Conservation (phyloP, 768 basidiomycete species). For the Trametes cubensis region DNA sequence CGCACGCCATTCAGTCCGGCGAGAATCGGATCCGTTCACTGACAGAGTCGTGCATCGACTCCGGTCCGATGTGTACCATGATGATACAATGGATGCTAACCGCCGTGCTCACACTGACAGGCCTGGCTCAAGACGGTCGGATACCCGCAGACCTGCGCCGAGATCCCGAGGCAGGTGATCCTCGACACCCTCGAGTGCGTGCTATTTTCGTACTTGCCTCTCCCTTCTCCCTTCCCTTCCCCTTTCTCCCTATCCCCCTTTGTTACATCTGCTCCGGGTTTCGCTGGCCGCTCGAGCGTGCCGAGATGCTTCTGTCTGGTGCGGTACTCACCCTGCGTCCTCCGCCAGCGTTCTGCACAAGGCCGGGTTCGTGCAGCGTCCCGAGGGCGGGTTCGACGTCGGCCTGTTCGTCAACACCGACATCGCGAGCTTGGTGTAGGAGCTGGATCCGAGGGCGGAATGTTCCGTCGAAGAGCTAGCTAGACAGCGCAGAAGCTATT, state of each 20-base stretch:
- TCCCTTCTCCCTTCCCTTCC: neutral
- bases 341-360: constrained; percentile 64
- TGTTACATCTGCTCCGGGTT: neutral
- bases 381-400: constrained; percentile 58
- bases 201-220: neutral
- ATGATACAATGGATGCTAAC: neutral
- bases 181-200: constrained; percentile 69
- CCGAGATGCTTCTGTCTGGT: constrained; percentile 2
- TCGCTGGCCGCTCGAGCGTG: no score
- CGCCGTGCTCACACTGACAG: constrained; percentile 42
- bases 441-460: no score
- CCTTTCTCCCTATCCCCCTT: neutral
- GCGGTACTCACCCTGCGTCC: constrained; percentile 6
- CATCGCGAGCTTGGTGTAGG: constrained; percentile 52
- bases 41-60: neutral
- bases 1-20: no score
- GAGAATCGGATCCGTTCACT: neutral
- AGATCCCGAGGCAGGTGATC: constrained; percentile 67
- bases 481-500: no score
- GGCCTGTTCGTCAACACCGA: constrained; percentile 57
- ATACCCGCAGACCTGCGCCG: constrained; percentile 68
- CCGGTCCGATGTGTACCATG: neutral
- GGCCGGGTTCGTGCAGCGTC: constrained; percentile 70
- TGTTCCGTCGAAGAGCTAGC: no score
- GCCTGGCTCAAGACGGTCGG: constrained; percentile 82